Conservation (phyloP, 257 asterid species). For the Solanum sitiens region DNA sequence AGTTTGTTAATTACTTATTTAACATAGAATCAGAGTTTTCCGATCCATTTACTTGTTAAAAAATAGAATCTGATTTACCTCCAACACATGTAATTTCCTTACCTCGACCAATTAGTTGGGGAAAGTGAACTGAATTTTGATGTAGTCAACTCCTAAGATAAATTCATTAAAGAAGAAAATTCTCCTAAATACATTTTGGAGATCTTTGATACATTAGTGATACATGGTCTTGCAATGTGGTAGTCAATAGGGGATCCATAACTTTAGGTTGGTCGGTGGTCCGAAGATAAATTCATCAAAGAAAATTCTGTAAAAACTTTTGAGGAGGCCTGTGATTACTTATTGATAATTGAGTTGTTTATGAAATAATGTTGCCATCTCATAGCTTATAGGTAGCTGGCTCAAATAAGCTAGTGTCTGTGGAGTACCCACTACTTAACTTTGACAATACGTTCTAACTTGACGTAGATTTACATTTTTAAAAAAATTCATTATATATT, state of each 20-base stretch:
- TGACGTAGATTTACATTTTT: neutral
- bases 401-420: neutral
- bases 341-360: neutral
- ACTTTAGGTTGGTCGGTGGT: neutral
- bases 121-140: neutral
- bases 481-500: neutral
- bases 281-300: neutral
- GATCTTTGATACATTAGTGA: neutral
- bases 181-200: neutral
- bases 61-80: neutral
- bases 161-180: neutral
- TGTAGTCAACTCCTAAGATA: neutral
- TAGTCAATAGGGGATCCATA: neutral
- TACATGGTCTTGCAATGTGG: neutral
- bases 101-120: neutral
- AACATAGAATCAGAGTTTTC: neutral
- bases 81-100: neutral
- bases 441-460: neutral
- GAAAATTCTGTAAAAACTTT: neutral
- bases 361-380: neutral
- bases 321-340: neutral
- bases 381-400: neutral
- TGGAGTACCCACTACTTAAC: neutral
- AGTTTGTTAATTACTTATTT: neutral
- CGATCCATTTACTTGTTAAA: neutral